These are phyloP conservation scores for Hemerocallis citrina DNA, from an alignment of 106 monocot genomes.

Conservation along the genomic window DNA sequence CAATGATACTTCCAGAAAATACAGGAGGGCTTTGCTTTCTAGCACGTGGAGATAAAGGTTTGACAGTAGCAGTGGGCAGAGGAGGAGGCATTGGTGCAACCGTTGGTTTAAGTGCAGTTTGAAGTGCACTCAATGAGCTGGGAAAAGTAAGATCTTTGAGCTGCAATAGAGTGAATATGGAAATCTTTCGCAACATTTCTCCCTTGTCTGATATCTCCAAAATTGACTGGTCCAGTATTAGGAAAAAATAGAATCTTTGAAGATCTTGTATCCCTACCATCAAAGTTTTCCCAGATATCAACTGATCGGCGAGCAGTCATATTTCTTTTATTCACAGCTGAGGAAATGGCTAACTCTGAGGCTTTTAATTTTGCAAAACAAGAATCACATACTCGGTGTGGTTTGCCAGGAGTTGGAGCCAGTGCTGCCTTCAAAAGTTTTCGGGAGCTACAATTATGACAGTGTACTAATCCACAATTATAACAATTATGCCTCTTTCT, in stretches of 20 bases:
- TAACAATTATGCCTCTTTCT: conserved; percentile 84
- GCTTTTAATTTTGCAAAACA: conserved; percentile 42
- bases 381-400: conserved; percentile 81
- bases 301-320: conserved; percentile 30
- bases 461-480: conserved; percentile 73
- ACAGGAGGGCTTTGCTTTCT: conserved; percentile 31
- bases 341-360: conserved; percentile 18
- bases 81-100: conserved; percentile 28
- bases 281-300: conserved; percentile 40
- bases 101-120: conserved; percentile 44
- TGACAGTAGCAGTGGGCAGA: conserved; percentile 12
- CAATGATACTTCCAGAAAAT: conserved; percentile 28
- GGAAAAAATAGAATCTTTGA: conserved; percentile 41
- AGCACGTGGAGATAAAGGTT: conserved; percentile 33
- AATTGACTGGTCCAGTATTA: conserved; percentile 20
- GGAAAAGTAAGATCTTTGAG: conserved; percentile 54
- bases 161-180: conserved; percentile 26
- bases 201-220: conserved; percentile 5
- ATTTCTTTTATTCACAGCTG: conserved; percentile 27
- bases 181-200: conserved; percentile 32
- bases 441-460: conserved; percentile 68
- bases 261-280: conserved; percentile 26
- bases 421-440: conserved; percentile 60
- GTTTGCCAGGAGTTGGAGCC: conserved; percentile 70
- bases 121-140: conserved; percentile 34